phyloP scores from a whole-genome alignment of 768 basidiomycete species.

The Suillus variegatus region DNA sequence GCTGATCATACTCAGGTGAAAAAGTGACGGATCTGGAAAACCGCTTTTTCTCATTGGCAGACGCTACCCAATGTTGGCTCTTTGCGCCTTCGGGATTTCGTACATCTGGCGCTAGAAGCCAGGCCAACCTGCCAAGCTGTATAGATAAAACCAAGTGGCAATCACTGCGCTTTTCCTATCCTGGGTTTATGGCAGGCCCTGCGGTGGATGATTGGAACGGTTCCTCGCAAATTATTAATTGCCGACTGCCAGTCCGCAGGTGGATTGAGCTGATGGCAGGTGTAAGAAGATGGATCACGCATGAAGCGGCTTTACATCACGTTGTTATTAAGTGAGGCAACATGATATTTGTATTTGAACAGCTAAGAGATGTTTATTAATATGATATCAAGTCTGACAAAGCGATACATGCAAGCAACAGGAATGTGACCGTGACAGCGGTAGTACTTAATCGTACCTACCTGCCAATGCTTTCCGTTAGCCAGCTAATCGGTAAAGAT shows the following conservation, averaged over 20 bases:
- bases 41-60: background rate
- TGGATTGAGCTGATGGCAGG: background rate
- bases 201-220: background rate
- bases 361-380: background rate
- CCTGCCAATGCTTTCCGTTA: background rate
- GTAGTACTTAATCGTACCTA: background rate
- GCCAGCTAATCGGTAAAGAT: too few relatives aligned
- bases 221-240: background rate
- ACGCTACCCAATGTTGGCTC: background rate
- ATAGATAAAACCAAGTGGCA: background rate
- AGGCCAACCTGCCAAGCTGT: conserved; percentile 2
- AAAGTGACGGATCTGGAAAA: background rate
- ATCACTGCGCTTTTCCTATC: background rate
- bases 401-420: background rate
- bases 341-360: background rate
- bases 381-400: background rate
- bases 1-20: background rate
- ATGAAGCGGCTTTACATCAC: background rate
- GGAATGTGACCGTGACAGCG: background rate
- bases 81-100: background rate
- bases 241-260: background rate
- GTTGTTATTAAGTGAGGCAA: background rate
- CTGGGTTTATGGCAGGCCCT: background rate
- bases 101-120: background rate
- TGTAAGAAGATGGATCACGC: background rate